These are phyloP conservation scores for Kodamaea sp. DNA, from an alignment of 1,139 yeast genomes.

Conservation along the genomic window DNA sequence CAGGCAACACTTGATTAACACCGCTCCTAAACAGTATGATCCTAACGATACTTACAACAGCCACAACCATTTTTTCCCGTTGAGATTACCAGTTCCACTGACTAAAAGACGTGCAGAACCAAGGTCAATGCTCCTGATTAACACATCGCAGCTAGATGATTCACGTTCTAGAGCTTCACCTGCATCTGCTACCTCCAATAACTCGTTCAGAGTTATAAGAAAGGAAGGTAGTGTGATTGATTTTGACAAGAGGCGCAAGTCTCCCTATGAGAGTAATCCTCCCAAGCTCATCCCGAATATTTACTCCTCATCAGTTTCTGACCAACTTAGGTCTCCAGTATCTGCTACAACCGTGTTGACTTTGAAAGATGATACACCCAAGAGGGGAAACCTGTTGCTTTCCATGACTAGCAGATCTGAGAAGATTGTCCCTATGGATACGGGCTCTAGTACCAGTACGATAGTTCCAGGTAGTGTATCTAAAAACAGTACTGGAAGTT, in stretches of 20 bases:
- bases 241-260: conserved; percentile 75
- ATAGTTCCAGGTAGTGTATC: background rate
- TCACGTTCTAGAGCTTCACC: conserved; percentile 11
- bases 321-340: conserved; percentile 36
- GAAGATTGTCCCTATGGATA: background rate
- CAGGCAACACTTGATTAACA: background rate
- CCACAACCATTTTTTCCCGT: conserved; percentile 19
- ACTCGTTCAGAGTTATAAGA: conserved; percentile 66
- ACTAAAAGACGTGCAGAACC: conserved; percentile 15
- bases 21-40: conserved; percentile 3
- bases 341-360: conserved; percentile 41
- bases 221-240: conserved; percentile 72
- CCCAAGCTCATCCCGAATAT: conserved; percentile 47
- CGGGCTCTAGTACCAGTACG: background rate
- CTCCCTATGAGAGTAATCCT: conserved; percentile 60
- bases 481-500: background rate
- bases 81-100: conserved; percentile 24
- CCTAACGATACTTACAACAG: background rate
- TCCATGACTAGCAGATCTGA: background rate
- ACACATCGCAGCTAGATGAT: conserved; percentile 21
- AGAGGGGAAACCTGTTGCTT: background rate
- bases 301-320: conserved; percentile 43
- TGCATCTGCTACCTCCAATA: conserved; percentile 15
- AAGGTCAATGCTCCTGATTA: conserved; percentile 31
- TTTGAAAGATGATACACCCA: conserved; percentile 27